These are phyloP conservation scores for Hortiboletus flavorubellus DNA, from an alignment of 768 basidiomycete genomes.

Conservation along the genomic window DNA sequence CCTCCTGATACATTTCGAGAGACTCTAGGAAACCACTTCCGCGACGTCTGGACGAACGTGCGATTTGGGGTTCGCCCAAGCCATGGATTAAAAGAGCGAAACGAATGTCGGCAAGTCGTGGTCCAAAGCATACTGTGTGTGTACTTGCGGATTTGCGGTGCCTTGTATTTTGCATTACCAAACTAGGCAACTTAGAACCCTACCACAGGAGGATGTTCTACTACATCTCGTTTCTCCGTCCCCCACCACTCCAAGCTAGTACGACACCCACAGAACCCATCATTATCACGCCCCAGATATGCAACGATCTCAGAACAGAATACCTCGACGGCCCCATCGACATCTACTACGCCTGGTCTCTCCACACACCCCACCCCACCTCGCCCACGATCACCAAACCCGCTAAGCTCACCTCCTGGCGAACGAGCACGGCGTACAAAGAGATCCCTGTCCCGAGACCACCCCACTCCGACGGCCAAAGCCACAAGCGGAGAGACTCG, in stretches of 20 bases:
- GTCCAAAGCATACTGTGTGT: slow-evolving; percentile 20
- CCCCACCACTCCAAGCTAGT: slow-evolving; percentile 60
- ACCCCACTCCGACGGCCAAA: slow-evolving; percentile 26
- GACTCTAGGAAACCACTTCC: slow-evolving; percentile 23
- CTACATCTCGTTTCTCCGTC: slow-evolving; percentile 87
- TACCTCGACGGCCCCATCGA: slow-evolving; percentile 51
- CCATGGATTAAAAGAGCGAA: slow-evolving; percentile 16
- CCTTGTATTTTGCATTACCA: neutral
- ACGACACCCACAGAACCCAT: slow-evolving; percentile 39
- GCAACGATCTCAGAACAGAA: slow-evolving; percentile 89
- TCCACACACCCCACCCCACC: slow-evolving; percentile 19
- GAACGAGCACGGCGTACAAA: slow-evolving; percentile 67
- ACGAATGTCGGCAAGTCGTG: slow-evolving; percentile 16
- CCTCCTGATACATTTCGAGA: slow-evolving; percentile 13
- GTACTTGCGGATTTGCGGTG: neutral
- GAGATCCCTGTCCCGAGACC: slow-evolving; percentile 69
- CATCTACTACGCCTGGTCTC: slow-evolving; percentile 68
- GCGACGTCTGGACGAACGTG: slow-evolving; percentile 21
- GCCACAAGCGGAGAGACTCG: slow-evolving; percentile 14
- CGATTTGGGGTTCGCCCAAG: slow-evolving; percentile 15
- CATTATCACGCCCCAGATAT: slow-evolving; percentile 76
- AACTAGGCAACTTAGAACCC: neutral
- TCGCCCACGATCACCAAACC: slow-evolving; percentile 38
- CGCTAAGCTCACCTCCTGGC: slow-evolving; percentile 72
- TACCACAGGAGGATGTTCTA: slow-evolving; percentile 57